Evolutionary conservation across 2,329 filamentous ascomycete genomes (phyloP).

Genomic region (Pyricularia sp.): DNA sequence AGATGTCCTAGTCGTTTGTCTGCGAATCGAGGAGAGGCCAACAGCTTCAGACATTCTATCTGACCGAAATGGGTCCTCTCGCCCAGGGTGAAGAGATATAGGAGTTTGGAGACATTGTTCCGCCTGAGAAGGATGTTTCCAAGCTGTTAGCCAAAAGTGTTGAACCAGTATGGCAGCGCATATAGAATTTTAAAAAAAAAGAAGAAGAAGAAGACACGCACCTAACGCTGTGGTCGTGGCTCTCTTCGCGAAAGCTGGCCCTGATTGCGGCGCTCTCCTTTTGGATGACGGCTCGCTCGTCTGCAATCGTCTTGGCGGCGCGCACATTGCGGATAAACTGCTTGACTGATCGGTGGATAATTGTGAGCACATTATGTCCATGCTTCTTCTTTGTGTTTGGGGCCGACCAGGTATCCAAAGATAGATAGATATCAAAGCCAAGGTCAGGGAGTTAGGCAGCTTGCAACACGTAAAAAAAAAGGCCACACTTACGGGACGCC

Average conservation of each 20-base stretch:
- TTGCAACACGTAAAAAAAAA: not conserved
- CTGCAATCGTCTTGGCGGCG: constrained; percentile 96
- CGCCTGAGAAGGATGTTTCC: constrained; percentile 45
- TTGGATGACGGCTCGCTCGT: constrained; percentile 95
- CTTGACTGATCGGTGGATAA: constrained; percentile 59
- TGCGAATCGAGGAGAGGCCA: constrained; percentile 93
- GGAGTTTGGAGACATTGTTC: constrained; percentile 97
- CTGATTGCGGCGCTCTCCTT: constrained; percentile 98
- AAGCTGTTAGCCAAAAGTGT: not conserved
- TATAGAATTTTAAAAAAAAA: not conserved
- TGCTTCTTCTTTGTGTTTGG: not conserved
- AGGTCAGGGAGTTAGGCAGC: not conserved
- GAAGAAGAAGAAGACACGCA: constrained; percentile 23
- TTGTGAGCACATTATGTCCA: not conserved
- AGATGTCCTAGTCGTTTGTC: constrained; percentile 95
- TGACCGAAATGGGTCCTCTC: constrained; percentile 98
- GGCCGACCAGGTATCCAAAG: not conserved
- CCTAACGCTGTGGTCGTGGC: constrained; percentile 83
- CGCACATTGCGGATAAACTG: constrained; percentile 99
- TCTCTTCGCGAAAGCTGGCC: constrained; percentile 96
- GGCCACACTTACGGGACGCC: constrained; percentile 7
- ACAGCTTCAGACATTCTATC: constrained; percentile 96
- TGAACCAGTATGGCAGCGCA: not conserved
- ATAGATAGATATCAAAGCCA: not conserved
- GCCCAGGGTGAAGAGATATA: constrained; percentile 95